Percentiles rank a stretch among this genome's conserved stretches.
phyloP scores from a whole-genome alignment of 106 monocot species.

The Posidonia australis region DNA sequence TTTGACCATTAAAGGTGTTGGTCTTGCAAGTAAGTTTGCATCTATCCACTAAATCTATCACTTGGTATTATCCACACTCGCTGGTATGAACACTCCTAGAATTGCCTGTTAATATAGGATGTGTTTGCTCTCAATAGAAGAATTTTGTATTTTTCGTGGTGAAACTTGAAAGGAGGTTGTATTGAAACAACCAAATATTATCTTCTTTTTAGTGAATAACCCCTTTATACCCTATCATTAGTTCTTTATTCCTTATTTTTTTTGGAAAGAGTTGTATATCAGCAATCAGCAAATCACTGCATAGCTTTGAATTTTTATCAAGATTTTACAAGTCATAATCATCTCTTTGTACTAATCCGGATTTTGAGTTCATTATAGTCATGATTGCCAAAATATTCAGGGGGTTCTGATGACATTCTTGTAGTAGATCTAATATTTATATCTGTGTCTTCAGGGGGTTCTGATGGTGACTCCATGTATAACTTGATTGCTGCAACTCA shows the following conservation, averaged over 20 bases:
- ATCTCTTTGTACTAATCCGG: too few species aligned
- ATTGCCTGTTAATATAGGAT: too few species aligned
- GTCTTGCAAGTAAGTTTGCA: conserved; percentile 79
- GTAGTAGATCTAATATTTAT: neutral
- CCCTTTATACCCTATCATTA: neutral
- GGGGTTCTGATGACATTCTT: too few species aligned
- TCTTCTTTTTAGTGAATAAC: neutral
- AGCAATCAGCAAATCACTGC: neutral
- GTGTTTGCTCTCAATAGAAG: too few species aligned
- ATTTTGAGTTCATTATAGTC: neutral
- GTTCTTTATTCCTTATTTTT: neutral
- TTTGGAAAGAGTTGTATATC: neutral
- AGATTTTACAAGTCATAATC: too few species aligned
- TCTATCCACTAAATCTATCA: neutral
- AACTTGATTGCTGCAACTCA: conserved; percentile 62
- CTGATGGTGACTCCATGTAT: conserved; percentile 64
- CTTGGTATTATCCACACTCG: too few species aligned
- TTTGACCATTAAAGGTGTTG: conserved; percentile 67
- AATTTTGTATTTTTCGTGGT: neutral
- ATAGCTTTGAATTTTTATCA: too few species aligned
- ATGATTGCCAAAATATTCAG: neutral
- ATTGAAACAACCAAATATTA: neutral
- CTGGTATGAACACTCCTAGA: too few species aligned
- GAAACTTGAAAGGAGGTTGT: neutral
- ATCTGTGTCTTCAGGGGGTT: conserved; percentile 53